These are phyloP conservation scores for Ascocoryne sarcoides DNA, from an alignment of 2,329 filamentous ascomycete species.

Conservation along the genomic window DNA sequence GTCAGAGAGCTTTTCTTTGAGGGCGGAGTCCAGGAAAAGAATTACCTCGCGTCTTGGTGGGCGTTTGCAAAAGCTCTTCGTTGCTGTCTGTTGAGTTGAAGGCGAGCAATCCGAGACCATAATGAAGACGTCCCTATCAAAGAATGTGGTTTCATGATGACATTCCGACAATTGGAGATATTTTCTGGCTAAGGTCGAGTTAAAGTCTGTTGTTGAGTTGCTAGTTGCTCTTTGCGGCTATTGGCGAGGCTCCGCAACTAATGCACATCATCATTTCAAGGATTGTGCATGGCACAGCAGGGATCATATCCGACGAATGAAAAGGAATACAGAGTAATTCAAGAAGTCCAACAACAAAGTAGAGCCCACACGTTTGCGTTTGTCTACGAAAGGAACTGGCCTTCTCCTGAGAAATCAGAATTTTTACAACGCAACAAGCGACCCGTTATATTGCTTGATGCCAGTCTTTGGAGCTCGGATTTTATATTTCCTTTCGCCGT, in stretches of 20 bases:
- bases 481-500: too few species aligned
- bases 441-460: too few species aligned
- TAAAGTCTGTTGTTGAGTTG: not conserved
- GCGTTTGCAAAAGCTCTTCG: conserved; percentile 19
- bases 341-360: not conserved
- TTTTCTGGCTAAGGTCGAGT: not conserved
- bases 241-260: too few species aligned
- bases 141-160: conserved; percentile 19
- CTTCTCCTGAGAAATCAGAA: too few species aligned
- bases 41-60: conserved; percentile 13
- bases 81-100: conserved; percentile 8
- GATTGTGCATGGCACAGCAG: not conserved
- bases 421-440: too few species aligned
- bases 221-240: not conserved
- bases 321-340: not conserved
- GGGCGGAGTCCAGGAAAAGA: not conserved
- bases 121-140: not conserved
- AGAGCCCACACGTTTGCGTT: not conserved
- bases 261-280: not conserved
- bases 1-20: not conserved
- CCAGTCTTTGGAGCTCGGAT: too few species aligned
- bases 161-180: conserved; percentile 11
- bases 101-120: conserved; percentile 3
- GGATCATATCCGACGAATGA: not conserved
- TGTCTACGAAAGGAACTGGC: too few species aligned